A percentile compares a stretch with the other conserved stretches of the same genome.
phyloP scores from a whole-genome alignment of 352 stramenopile species.

The Globisporangium lucens region DNA sequence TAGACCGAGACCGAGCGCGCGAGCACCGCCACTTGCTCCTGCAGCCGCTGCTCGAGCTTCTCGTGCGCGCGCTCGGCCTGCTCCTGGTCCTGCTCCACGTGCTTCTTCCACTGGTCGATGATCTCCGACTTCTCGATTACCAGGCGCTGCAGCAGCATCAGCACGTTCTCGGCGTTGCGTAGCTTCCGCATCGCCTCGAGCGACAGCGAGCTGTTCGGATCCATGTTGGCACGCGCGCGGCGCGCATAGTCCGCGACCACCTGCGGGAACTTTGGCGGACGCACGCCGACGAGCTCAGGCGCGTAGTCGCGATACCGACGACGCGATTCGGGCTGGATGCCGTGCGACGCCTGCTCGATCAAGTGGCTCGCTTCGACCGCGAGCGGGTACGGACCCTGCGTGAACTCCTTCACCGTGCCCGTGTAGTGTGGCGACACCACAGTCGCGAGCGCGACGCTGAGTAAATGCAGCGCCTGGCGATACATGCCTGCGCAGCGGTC shows the following conservation, averaged over 20 bases:
- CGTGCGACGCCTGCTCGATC: constrained; percentile 63
- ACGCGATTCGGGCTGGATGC: constrained; percentile 73
- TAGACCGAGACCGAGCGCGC: constrained; percentile 58
- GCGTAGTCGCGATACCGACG: constrained; percentile 72
- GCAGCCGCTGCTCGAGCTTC: constrained; percentile 59
- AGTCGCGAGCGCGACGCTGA: constrained; percentile 65
- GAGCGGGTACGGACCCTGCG: constrained; percentile 64
- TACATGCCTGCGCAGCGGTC: constrained; percentile 69
- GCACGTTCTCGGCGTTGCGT: constrained; percentile 70
- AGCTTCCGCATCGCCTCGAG: constrained; percentile 80
- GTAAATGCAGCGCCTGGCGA: constrained; percentile 66
- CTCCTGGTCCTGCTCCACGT: constrained; percentile 62
- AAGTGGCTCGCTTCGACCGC: constrained; percentile 74
- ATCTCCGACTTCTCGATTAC: constrained; percentile 81
- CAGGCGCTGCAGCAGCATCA: constrained; percentile 79
- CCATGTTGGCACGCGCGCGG: constrained; percentile 29
- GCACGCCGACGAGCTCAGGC: constrained; percentile 39
- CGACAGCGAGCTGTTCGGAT: constrained; percentile 40
- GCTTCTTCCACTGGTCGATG: constrained; percentile 73
- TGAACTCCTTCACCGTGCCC: constrained; percentile 72
- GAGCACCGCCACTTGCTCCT: constrained; percentile 65
- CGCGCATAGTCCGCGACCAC: constrained; percentile 45
- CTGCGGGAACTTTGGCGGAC: constrained; percentile 46
- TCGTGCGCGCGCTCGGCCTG: constrained; percentile 51
- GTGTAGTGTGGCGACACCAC: constrained; percentile 74